Conservation (phyloP, 495 filamentous ascomycete species). For the Penicillium waksmanii region DNA sequence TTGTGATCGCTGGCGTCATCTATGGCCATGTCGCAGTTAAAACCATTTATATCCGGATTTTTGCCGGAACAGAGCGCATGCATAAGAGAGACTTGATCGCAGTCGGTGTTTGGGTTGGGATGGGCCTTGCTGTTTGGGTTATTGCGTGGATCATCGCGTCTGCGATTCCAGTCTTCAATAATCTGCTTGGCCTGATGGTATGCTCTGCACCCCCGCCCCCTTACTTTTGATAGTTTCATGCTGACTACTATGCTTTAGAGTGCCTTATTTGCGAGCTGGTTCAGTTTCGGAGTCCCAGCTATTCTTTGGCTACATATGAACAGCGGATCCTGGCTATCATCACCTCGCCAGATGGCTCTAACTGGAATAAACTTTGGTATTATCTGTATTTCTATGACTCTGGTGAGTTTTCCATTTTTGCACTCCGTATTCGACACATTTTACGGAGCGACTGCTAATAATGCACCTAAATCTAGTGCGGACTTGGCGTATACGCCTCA, state of each 20-base stretch:
- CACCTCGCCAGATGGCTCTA: background rate
- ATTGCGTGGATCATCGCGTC: constrained; percentile 73
- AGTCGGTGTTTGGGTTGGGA: constrained; percentile 58
- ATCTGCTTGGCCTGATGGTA: constrained; percentile 59
- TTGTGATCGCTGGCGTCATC: constrained; percentile 38
- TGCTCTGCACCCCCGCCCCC: background rate
- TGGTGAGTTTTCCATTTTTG: background rate
- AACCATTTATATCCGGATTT: constrained; percentile 64
- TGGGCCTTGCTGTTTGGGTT: constrained; percentile 60
- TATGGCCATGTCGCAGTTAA: constrained; percentile 62
- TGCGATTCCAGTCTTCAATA: constrained; percentile 73
- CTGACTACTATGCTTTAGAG: constrained; percentile 17
- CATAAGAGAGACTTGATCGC: constrained; percentile 59
- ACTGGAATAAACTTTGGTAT: background rate
- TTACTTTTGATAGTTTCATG: too few species aligned
- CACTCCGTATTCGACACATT: too few species aligned
- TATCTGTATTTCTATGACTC: background rate
- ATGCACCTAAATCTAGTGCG: background rate
- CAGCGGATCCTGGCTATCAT: background rate
- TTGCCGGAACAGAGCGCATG: constrained; percentile 29
- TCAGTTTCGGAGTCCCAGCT: constrained; percentile 38
- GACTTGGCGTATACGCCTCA: background rate
- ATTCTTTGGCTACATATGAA: constrained; percentile 4
- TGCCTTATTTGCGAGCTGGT: constrained; percentile 45
- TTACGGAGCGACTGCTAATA: background rate